Conservation (phyloP, 169 alveolate species). For the Perkinsus chesapeaki region DNA sequence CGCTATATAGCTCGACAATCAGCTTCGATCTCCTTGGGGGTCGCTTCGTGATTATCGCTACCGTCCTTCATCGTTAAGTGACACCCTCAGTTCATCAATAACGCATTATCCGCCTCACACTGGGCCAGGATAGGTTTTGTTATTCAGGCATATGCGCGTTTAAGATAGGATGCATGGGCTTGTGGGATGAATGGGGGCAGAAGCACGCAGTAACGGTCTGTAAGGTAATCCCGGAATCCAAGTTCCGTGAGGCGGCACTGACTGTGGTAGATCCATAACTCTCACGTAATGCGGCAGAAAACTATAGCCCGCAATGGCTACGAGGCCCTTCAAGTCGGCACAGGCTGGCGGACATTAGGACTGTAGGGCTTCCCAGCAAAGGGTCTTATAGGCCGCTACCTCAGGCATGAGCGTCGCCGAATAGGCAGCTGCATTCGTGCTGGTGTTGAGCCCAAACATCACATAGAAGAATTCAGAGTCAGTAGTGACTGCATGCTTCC, state of each 20-base stretch:
- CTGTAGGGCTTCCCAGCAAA: not conserved
- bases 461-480: slow-evolving; percentile 65
- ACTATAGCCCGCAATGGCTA: slow-evolving; percentile 67
- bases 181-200: slow-evolving; percentile 81
- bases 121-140: no score
- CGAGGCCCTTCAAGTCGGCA: slow-evolving; percentile 69
- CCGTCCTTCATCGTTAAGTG: no score
- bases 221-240: not conserved
- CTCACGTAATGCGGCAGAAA: slow-evolving; percentile 59
- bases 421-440: not conserved
- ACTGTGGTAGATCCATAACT: slow-evolving; percentile 51
- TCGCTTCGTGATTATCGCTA: no score
- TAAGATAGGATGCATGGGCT: slow-evolving; percentile 71
- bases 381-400: not conserved
- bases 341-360: slow-evolving; percentile 33
- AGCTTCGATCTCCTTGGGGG: no score
- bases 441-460: slow-evolving; percentile 52
- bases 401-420: slow-evolving; percentile 14
- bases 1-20: no score
- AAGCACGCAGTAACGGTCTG: slow-evolving; percentile 68
- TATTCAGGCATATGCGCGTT: slow-evolving; percentile 59
- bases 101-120: no score
- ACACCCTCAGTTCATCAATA: no score
- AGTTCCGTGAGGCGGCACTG: not conserved
- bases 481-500: slow-evolving; percentile 71